phyloP scores from a whole-genome alignment of 306 rosid genomes.

The Cicer judaicum region DNA sequence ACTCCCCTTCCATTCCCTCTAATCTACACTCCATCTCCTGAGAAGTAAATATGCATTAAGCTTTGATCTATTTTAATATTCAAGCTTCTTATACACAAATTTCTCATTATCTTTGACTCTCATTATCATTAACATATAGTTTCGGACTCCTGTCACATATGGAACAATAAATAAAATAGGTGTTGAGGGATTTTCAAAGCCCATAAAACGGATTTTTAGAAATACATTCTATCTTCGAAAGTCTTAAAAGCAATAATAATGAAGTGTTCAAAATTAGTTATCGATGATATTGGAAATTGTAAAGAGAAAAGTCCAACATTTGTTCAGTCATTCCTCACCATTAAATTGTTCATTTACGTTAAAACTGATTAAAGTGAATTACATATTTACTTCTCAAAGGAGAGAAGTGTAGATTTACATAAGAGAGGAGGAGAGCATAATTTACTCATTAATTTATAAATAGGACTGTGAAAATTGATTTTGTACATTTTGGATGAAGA shows the following conservation, averaged over 20 bases:
- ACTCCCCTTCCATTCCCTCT: neutral
- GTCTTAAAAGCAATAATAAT: neutral
- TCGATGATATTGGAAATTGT: slow-evolving; percentile 1
- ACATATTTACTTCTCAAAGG: neutral
- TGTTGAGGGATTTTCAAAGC: neutral
- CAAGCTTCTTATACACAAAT: neutral
- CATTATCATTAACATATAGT: neutral
- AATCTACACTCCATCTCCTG: neutral
- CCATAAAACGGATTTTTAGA: neutral
- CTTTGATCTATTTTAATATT: neutral
- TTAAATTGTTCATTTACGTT: neutral
- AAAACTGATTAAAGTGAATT: neutral
- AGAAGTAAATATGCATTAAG: neutral
- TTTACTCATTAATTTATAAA: neutral
- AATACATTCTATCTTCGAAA: neutral
- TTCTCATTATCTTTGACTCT: neutral
- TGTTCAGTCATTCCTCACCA: neutral
- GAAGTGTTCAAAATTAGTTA: slow-evolving; percentile 2
- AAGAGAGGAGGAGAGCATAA: neutral
- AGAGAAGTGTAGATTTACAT: neutral
- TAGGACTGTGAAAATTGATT: neutral
- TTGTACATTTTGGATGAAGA: neutral
- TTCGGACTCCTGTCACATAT: neutral
- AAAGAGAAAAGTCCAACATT: neutral
- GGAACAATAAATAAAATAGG: neutral